Conservation (phyloP, 2,329 filamentous ascomycete species). For the Chaetomiaceae sp. region DNA sequence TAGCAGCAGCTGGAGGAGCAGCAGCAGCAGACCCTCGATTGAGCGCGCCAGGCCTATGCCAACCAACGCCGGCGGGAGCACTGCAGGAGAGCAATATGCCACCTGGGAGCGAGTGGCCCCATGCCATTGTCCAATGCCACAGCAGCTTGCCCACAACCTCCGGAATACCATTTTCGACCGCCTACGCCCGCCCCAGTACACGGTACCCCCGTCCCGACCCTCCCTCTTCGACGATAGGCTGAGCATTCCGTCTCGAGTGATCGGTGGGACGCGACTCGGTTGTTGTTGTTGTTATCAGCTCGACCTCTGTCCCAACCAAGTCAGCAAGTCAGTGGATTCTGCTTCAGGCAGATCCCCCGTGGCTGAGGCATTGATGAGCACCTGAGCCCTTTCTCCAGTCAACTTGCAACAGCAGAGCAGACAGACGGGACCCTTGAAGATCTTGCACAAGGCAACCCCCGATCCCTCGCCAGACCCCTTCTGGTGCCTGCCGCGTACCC, state of each 20-base stretch:
- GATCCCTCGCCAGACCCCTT: constrained; percentile 4
- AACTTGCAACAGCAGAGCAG: too few species aligned
- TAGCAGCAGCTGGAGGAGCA: too few species aligned
- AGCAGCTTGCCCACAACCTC: neutral
- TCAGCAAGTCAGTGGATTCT: neutral
- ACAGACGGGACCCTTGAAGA: too few species aligned
- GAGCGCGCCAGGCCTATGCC: constrained; percentile 4
- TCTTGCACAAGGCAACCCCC: constrained; percentile 12
- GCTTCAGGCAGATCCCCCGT: constrained; percentile 5
- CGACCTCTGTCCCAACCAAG: constrained; percentile 1
- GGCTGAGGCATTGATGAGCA: constrained; percentile 1
- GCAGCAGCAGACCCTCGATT: constrained; percentile 16
- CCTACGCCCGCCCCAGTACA: too few species aligned
- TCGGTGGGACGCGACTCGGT: too few species aligned
- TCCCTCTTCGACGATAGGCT: too few species aligned
- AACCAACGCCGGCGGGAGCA: constrained; percentile 11
- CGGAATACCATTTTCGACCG: constrained; percentile 10
- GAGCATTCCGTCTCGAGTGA: too few species aligned
- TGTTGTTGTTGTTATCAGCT: too few species aligned
- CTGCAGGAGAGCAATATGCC: constrained; percentile 5
- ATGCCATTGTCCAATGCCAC: constrained; percentile 13
- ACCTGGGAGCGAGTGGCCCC: neutral
- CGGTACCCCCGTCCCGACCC: too few species aligned
- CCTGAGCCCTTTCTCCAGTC: too few species aligned
- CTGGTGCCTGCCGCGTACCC: constrained; percentile 2